Percentiles rank a stretch among this genome's conserved stretches.
These are phyloP conservation scores for Clavariopsis aquatica DNA, from an alignment of 495 filamentous ascomycete genomes.

Conservation along the genomic window DNA sequence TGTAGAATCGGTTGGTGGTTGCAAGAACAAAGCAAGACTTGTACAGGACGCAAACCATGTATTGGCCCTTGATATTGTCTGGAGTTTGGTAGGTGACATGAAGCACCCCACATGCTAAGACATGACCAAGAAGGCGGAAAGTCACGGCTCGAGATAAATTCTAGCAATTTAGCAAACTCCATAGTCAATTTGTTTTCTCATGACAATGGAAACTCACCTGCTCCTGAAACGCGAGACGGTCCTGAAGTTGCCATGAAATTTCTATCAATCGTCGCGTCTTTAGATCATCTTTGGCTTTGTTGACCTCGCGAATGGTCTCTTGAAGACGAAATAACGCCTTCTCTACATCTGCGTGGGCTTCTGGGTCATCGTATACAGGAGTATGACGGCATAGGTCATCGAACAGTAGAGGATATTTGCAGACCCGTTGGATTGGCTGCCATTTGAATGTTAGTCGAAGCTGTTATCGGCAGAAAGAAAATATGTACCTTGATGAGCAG, in stretches of 20 bases:
- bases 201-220: slow-evolving; percentile 54
- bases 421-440: slow-evolving; percentile 90
- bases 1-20: slow-evolving; percentile 58
- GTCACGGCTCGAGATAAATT: slow-evolving; percentile 39
- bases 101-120: slow-evolving; percentile 82
- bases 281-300: slow-evolving; percentile 64
- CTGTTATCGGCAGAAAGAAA: background rate
- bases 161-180: slow-evolving; percentile 20
- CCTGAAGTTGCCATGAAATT: slow-evolving; percentile 76
- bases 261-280: slow-evolving; percentile 53
- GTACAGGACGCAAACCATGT: slow-evolving; percentile 87
- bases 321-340: slow-evolving; percentile 71
- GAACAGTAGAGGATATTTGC: slow-evolving; percentile 88
- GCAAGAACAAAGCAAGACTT: slow-evolving; percentile 78
- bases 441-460: background rate
- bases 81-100: slow-evolving; percentile 79
- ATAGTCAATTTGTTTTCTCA: too few species aligned
- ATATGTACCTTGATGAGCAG: slow-evolving; percentile 80
- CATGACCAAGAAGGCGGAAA: slow-evolving; percentile 76
- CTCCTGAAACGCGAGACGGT: slow-evolving; percentile 70
- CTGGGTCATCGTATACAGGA: slow-evolving; percentile 78
- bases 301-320: slow-evolving; percentile 71
- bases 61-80: slow-evolving; percentile 67
- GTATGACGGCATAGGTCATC: slow-evolving; percentile 78
- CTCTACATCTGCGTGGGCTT: slow-evolving; percentile 74